A percentile compares a stretch with the other conserved stretches of the same genome.
These are phyloP conservation scores for Neurospora sp. DNA, from an alignment of 495 filamentous ascomycete genomes.

Conservation along the genomic window DNA sequence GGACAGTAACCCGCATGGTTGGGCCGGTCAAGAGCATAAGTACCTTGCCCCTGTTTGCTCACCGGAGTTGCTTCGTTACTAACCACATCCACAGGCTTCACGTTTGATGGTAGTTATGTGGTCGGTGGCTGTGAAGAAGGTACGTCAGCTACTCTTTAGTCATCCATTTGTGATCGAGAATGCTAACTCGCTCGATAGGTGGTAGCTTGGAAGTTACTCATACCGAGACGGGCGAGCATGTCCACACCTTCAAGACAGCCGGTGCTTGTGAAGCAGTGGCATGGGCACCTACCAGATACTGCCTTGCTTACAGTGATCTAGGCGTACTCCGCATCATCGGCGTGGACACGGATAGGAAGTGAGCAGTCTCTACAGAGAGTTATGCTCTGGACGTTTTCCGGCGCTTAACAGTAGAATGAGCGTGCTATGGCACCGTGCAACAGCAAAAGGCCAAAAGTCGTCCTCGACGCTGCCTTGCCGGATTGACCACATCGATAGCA, in stretches of 20 bases:
- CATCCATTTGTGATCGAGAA: not conserved
- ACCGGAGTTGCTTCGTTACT: slow-evolving; percentile 8
- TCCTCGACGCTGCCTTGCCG: not conserved
- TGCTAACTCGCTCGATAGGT: slow-evolving; percentile 17
- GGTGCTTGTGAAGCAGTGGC: slow-evolving; percentile 57
- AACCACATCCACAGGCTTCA: slow-evolving; percentile 45
- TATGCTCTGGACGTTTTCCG: not conserved
- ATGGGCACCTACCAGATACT: slow-evolving; percentile 88
- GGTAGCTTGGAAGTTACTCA: slow-evolving; percentile 65
- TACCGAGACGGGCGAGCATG: slow-evolving; percentile 76
- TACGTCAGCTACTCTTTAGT: slow-evolving; percentile 15
- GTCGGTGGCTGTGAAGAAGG: slow-evolving; percentile 80
- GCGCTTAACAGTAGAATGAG: not conserved
- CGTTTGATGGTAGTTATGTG: slow-evolving; percentile 82
- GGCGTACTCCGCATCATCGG: slow-evolving; percentile 78
- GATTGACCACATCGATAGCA: not conserved
- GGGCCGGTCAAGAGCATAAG: slow-evolving; percentile 75
- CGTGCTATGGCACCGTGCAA: not conserved
- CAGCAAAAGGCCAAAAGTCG: not conserved
- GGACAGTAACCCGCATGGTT: slow-evolving; percentile 66
- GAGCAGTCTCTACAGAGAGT: slow-evolving; percentile 2
- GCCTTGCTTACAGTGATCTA: slow-evolving; percentile 78
- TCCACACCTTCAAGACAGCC: slow-evolving; percentile 65
- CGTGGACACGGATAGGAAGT: slow-evolving; percentile 33
- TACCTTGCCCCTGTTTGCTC: slow-evolving; percentile 13